Percentiles rank a stretch among this genome's conserved stretches.
Conservation (phyloP, 2,329 filamentous ascomycete species). For the Trichophyton rubrum region DNA sequence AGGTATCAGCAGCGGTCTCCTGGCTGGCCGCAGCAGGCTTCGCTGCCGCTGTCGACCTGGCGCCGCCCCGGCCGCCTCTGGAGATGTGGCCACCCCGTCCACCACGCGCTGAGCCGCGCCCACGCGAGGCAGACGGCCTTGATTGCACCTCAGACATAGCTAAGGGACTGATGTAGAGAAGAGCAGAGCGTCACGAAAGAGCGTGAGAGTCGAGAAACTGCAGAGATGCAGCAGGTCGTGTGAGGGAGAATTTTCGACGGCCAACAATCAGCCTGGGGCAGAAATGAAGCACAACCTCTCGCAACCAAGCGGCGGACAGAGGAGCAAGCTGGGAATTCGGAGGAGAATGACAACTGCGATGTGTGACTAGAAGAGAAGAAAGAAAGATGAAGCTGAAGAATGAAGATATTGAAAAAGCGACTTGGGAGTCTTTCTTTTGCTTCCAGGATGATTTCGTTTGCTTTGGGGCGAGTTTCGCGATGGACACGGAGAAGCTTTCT, state of each 20-base stretch:
- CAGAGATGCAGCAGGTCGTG: slow-evolving; percentile 2
- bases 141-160: slow-evolving; percentile 91
- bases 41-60: slow-evolving; percentile 40
- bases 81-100: slow-evolving; percentile 63
- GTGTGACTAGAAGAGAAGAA: slow-evolving; percentile 16
- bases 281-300: neutral
- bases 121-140: slow-evolving; percentile 69
- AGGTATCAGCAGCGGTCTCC: slow-evolving; percentile 43
- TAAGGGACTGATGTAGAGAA: slow-evolving; percentile 27
- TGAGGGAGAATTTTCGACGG: slow-evolving; percentile 16
- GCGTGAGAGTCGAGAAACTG: slow-evolving; percentile 10
- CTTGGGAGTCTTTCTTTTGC: neutral
- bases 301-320: neutral
- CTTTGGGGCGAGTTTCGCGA: slow-evolving; percentile 14
- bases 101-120: slow-evolving; percentile 80
- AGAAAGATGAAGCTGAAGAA: slow-evolving; percentile 14
- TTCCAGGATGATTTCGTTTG: neutral
- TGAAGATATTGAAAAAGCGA: slow-evolving; percentile 13
- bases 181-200: neutral
- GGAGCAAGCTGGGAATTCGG: slow-evolving; percentile 10
- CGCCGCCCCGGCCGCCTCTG: slow-evolving; percentile 57
- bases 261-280: slow-evolving; percentile 9
- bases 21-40: slow-evolving; percentile 55
- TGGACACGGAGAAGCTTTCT: neutral
- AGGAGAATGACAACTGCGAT: slow-evolving; percentile 12